Evolutionary conservation across 2,329 filamentous ascomycete species (phyloP).

Genomic region (Cryphonectria naterciae): DNA sequence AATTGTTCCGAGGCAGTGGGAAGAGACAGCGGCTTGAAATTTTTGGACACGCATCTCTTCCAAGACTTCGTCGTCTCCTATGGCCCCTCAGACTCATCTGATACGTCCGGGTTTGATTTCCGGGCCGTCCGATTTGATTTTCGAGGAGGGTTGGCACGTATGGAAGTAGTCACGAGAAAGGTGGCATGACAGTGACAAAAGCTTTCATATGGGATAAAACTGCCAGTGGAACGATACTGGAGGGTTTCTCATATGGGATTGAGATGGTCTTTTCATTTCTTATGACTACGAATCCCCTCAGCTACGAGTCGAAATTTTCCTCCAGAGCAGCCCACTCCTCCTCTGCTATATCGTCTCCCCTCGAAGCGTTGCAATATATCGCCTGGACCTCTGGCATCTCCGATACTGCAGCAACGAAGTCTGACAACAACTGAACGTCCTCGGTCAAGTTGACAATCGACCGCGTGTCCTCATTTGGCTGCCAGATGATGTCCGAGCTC

Average conservation of each 20-base stretch:
- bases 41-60: neutral
- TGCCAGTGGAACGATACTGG: neutral
- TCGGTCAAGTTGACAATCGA: slow-evolving; percentile 63
- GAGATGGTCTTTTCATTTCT: slow-evolving; percentile 5
- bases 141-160: neutral
- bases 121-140: neutral
- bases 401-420: slow-evolving; percentile 62
- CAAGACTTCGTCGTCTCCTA: neutral
- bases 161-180: neutral
- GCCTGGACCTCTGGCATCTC: slow-evolving; percentile 76
- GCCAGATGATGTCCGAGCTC: slow-evolving; percentile 82
- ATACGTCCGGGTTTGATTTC: neutral
- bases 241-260: neutral
- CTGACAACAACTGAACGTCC: slow-evolving; percentile 59
- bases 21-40: neutral
- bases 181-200: neutral
- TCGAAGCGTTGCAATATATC: slow-evolving; percentile 72
- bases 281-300: neutral
- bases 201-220: neutral
- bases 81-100: neutral
- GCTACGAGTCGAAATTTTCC: slow-evolving; percentile 52
- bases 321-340: slow-evolving; percentile 59
- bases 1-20: too few relatives aligned
- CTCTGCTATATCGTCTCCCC: slow-evolving; percentile 52
- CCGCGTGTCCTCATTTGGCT: slow-evolving; percentile 78